A percentile compares a stretch with the other conserved stretches of the same genome.
Evolutionary conservation across 441 rosid species (phyloP).

Genomic region (Populus trichocarpa): DNA sequence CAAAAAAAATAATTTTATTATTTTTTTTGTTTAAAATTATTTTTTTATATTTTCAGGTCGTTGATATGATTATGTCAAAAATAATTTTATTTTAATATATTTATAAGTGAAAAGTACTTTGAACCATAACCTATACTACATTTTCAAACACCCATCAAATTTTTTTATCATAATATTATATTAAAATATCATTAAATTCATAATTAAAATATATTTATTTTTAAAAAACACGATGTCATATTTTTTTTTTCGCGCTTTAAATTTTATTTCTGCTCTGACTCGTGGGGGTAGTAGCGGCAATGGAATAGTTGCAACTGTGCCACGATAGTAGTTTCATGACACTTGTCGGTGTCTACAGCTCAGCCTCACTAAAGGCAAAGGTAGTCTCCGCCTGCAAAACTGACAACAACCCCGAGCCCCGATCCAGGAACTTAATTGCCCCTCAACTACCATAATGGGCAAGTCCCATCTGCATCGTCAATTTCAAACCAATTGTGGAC

Average conservation of each 20-base stretch:
- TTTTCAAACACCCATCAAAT: too few relatives aligned
- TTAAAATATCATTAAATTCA: background rate
- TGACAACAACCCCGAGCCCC: background rate
- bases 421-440: conserved; percentile 1
- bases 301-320: background rate
- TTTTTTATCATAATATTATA: too few relatives aligned
- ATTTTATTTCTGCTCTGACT: background rate
- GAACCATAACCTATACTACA: too few relatives aligned
- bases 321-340: background rate
- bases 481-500: background rate
- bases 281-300: background rate
- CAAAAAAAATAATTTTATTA: too few relatives aligned
- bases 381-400: background rate
- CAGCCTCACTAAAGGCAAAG: conserved; percentile 10
- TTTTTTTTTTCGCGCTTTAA: background rate
- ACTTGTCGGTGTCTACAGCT: background rate
- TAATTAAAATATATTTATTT: too few relatives aligned
- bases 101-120: too few relatives aligned
- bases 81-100: too few relatives aligned
- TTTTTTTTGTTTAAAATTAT: too few relatives aligned
- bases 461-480: background rate
- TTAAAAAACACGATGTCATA: background rate
- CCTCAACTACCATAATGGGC: conserved; percentile 20
- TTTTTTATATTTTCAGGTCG: too few relatives aligned
- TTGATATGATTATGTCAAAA: too few relatives aligned